Conservation (phyloP, 1,284 basidiomycete genomes). For the Amylostereum areolatum region DNA sequence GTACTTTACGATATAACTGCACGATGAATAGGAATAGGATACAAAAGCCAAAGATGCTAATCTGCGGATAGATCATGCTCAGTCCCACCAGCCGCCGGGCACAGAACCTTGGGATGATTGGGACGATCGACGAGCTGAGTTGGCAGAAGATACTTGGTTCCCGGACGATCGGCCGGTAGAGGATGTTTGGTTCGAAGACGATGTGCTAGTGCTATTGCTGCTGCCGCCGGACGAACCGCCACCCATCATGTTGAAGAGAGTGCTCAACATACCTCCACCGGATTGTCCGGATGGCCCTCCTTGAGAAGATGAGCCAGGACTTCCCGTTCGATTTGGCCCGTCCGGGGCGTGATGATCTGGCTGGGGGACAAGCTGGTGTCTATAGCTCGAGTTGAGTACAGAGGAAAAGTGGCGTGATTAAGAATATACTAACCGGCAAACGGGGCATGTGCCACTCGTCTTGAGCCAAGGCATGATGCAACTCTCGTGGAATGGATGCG, state of each 20-base stretch:
- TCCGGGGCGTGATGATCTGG: conserved; percentile 16
- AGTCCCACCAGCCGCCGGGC: background rate
- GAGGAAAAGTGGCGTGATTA: background rate
- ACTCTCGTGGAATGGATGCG: conserved; percentile 74
- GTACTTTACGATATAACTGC: background rate
- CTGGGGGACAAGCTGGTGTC: conserved; percentile 50
- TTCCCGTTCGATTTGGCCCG: no score
- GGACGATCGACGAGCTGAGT: background rate
- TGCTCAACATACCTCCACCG: background rate
- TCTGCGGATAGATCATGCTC: background rate
- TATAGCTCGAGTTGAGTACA: conserved; percentile 15
- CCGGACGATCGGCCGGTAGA: background rate
- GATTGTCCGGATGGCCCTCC: no score
- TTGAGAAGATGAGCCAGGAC: background rate
- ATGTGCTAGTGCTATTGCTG: background rate
- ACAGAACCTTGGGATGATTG: background rate
- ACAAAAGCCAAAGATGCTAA: background rate
- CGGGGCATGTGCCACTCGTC: conserved; percentile 79
- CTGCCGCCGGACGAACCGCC: background rate
- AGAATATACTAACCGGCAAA: conserved; percentile 58
- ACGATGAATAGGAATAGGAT: background rate
- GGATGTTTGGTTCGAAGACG: background rate
- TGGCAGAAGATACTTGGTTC: background rate
- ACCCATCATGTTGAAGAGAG: background rate
- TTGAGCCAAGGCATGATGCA: conserved; percentile 83